A percentile compares a stretch with the other conserved stretches of the same genome.
These are phyloP conservation scores for Pseudoneurospora amorphoporcata DNA, from an alignment of 495 filamentous ascomycete genomes.

Conservation along the genomic window DNA sequence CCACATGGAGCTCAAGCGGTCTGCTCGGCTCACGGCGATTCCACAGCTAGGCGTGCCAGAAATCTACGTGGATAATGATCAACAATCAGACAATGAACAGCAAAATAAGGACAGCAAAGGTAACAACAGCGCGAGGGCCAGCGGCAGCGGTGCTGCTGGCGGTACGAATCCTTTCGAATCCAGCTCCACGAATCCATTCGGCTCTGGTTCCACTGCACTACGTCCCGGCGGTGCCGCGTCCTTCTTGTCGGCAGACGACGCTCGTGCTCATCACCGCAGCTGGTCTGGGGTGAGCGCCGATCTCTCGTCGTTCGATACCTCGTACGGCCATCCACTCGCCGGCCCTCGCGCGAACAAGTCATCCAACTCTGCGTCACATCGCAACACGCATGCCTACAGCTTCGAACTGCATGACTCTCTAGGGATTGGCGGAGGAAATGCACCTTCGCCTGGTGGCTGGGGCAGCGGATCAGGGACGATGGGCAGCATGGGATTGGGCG, in stretches of 20 bases:
- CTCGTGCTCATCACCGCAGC: constrained; percentile 26
- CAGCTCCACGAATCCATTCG: constrained; percentile 3
- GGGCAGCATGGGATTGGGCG: background rate
- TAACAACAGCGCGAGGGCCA: background rate
- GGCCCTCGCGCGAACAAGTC: constrained; percentile 20
- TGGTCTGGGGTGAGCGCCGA: constrained; percentile 31
- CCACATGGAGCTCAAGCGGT: constrained; percentile 53
- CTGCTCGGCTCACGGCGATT: constrained; percentile 62
- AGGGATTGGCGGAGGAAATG: background rate
- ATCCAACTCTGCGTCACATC: constrained; percentile 17
- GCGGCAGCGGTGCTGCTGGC: background rate
- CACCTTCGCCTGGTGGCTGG: constrained; percentile 33
- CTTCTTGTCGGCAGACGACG: constrained; percentile 27
- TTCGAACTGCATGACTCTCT: constrained; percentile 31
- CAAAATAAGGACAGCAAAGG: background rate
- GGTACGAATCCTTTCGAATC: background rate
- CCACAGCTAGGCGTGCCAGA: constrained; percentile 82
- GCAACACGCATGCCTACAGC: constrained; percentile 28
- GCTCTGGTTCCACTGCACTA: constrained; percentile 13
- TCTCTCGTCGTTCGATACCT: constrained; percentile 32
- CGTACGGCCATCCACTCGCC: constrained; percentile 33
- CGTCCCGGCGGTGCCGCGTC: background rate
- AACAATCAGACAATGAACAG: constrained; percentile 11
- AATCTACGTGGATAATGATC: constrained; percentile 71
- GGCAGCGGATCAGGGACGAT: constrained; percentile 3